Percentiles rank a stretch among this genome's conserved stretches.
These are phyloP conservation scores for Nannizzia gypsea DNA, from an alignment of 2,329 filamentous ascomycete species.

Conservation along the genomic window DNA sequence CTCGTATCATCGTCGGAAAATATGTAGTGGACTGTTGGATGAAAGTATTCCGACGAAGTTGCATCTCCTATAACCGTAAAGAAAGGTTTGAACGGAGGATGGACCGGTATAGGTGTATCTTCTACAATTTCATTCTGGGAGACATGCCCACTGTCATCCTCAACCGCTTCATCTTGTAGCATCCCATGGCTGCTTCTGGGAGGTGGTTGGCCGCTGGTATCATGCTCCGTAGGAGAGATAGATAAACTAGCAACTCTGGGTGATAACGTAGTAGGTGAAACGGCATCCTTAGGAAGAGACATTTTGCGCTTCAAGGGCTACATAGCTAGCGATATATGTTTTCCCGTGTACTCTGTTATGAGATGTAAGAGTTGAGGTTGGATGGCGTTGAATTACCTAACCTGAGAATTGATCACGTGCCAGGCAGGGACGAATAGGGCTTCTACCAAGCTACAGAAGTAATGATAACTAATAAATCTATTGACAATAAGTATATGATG, in stretches of 20 bases:
- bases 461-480: too few relatives aligned
- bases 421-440: too few relatives aligned
- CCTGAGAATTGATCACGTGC: background rate
- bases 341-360: background rate
- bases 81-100: slow-evolving; percentile 58
- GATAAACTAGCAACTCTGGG: slow-evolving; percentile 8
- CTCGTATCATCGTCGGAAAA: slow-evolving; percentile 86
- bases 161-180: background rate
- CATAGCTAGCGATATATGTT: background rate
- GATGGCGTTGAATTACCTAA: background rate
- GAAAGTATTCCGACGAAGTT: slow-evolving; percentile 60
- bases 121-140: background rate
- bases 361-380: background rate
- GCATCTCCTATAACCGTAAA: slow-evolving; percentile 75
- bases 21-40: slow-evolving; percentile 82
- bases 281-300: slow-evolving; percentile 25
- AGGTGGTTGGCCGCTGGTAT: background rate
- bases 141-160: background rate
- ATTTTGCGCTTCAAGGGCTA: slow-evolving; percentile 17
- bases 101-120: slow-evolving; percentile 8
- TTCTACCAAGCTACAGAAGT: too few relatives aligned
- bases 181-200: background rate
- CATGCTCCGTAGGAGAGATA: background rate
- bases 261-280: slow-evolving; percentile 19
- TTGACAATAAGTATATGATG: background rate